Evolutionary conservation across 23 red algal genomes (phyloP).

Genomic region (Agarophyton chilense): DNA sequence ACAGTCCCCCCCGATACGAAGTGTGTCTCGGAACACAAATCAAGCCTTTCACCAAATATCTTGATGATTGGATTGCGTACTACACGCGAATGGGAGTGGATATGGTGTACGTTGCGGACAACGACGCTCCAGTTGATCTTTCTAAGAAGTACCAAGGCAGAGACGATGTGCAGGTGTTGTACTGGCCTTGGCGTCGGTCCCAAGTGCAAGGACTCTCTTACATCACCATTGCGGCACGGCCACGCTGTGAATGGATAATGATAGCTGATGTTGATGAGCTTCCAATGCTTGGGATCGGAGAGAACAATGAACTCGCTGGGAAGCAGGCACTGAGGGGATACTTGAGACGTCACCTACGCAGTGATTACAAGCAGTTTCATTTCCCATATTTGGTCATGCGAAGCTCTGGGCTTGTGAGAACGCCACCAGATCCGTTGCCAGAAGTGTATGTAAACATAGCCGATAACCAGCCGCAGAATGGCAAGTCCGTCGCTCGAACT

Average conservation of each 20-base stretch:
- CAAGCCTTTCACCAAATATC: neutral
- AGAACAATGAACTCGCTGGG: neutral
- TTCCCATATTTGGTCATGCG: slow-evolving; percentile 3
- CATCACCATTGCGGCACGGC: neutral
- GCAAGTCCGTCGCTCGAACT: neutral
- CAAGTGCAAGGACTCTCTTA: neutral
- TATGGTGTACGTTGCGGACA: slow-evolving; percentile 2
- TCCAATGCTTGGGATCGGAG: slow-evolving; percentile 10
- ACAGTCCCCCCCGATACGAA: neutral
- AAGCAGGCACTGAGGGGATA: neutral
- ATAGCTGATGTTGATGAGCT: slow-evolving; percentile 10
- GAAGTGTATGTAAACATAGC: slow-evolving; percentile 7
- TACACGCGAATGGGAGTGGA: slow-evolving; percentile 1
- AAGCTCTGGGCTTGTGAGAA: slow-evolving; percentile 1
- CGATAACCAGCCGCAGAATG: neutral
- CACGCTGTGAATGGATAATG: too few relatives aligned
- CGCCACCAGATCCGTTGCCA: neutral
- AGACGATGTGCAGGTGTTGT: neutral
- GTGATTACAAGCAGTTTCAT: neutral
- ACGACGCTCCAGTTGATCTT: neutral
- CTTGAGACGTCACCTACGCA: neutral
- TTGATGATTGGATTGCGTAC: neutral
- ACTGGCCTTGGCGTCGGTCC: too few relatives aligned
- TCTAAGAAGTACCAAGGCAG: neutral
- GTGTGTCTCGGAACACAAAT: neutral